phyloP scores from a whole-genome alignment of 495 filamentous ascomycete genomes.

The Trichoderma parareesei region DNA sequence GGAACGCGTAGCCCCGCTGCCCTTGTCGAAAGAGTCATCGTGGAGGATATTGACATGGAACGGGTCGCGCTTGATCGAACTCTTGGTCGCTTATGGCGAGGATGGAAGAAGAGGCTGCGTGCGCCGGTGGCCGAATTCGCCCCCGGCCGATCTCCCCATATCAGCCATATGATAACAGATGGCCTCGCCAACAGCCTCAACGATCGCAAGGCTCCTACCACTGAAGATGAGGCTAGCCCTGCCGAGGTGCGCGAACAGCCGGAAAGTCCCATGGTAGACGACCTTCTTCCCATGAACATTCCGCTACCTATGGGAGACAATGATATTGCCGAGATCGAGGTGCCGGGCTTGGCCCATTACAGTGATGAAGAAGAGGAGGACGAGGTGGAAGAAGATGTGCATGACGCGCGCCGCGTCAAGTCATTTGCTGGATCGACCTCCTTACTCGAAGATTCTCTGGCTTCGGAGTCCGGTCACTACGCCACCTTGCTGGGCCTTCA shows the following conservation, averaged over 20 bases:
- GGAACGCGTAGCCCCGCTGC: conserved; percentile 30
- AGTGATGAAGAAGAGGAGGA: conserved; percentile 52
- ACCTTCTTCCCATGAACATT: conserved; percentile 29
- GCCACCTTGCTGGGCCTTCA: not conserved
- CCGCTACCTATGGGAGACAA: conserved; percentile 59
- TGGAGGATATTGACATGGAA: conserved; percentile 90
- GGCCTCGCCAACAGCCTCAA: not conserved
- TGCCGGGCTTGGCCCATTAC: conserved; percentile 52
- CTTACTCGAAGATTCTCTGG: not conserved
- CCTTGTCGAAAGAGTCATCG: conserved; percentile 55
- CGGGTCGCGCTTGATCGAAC: conserved; percentile 83
- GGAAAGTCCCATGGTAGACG: conserved; percentile 12
- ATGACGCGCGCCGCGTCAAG: conserved; percentile 22
- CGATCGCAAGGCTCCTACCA: not conserved
- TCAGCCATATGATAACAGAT: conserved; percentile 17
- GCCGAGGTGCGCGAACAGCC: conserved; percentile 19
- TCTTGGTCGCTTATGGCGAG: conserved; percentile 83
- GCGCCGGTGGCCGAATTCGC: conserved; percentile 34
- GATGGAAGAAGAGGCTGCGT: conserved; percentile 82
- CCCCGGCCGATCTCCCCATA: conserved; percentile 22
- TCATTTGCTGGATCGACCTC: not conserved
- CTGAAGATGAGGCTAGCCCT: conserved; percentile 14
- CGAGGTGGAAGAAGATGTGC: conserved; percentile 26
- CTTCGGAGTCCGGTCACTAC: not conserved
- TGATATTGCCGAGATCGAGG: conserved; percentile 67